Percentiles rank a stretch among this genome's conserved stretches.
Evolutionary conservation across 2,329 filamentous ascomycete species (phyloP).

Genomic region (Verticillium nonalfalfae): DNA sequence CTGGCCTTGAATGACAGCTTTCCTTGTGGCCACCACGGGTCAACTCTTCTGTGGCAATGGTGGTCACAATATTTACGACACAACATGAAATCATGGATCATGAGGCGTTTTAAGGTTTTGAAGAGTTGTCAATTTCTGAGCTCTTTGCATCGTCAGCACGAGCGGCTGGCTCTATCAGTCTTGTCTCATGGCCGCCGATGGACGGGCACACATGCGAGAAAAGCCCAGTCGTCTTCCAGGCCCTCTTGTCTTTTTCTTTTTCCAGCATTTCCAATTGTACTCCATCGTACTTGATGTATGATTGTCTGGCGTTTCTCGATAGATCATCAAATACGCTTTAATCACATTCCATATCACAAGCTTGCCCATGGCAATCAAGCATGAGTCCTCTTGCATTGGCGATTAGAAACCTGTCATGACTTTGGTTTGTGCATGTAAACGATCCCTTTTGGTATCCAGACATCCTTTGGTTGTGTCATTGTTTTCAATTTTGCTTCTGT

Average conservation of each 20-base stretch:
- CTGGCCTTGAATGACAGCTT: background rate
- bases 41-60: background rate
- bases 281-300: background rate
- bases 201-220: background rate
- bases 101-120: constrained; percentile 5
- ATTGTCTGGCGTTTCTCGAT: background rate
- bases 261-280: background rate
- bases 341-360: background rate
- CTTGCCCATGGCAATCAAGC: background rate
- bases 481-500: background rate
- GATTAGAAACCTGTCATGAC: background rate
- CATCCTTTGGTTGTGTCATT: constrained; percentile 1
- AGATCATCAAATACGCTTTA: background rate
- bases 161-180: background rate
- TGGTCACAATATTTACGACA: constrained; percentile 5
- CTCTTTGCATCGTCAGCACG: background rate
- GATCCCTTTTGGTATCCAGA: background rate
- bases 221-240: background rate
- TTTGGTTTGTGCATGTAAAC: background rate
- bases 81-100: constrained; percentile 9
- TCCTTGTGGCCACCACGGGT: background rate
- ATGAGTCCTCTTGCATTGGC: background rate
- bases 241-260: background rate
- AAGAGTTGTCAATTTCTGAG: background rate
- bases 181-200: background rate